Conservation (phyloP, 176 grass and related monocot species). For the Triticum timopheevii region DNA sequence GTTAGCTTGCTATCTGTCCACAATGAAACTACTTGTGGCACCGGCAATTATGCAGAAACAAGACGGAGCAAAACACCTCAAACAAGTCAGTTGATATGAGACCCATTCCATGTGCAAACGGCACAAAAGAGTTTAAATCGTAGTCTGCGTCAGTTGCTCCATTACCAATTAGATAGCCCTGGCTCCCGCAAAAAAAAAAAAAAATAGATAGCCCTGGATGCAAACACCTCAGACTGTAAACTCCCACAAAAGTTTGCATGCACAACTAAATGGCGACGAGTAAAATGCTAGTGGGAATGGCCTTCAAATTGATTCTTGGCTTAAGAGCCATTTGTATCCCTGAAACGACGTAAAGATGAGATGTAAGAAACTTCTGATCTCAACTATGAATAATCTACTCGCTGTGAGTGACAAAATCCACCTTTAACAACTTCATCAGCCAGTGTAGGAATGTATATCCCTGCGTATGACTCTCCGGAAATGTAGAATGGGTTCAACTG, state of each 20-base stretch:
- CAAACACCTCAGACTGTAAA: not conserved
- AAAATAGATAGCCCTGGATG: slow-evolving; percentile 75
- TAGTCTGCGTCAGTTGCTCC: slow-evolving; percentile 44
- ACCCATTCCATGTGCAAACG: slow-evolving; percentile 88
- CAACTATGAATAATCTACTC: not conserved
- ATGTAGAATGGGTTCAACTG: slow-evolving; percentile 79
- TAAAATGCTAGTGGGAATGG: not conserved
- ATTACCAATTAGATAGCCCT: slow-evolving; percentile 96
- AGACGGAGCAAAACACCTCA: slow-evolving; percentile 36
- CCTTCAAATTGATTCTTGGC: slow-evolving; percentile 83
- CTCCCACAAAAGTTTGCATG: not conserved
- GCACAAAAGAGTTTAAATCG: slow-evolving; percentile 82
- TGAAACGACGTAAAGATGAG: slow-evolving; percentile 19
- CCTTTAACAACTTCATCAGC: slow-evolving; percentile 74
- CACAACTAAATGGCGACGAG: not conserved
- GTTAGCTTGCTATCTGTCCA: not conserved
- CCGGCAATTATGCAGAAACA: not conserved
- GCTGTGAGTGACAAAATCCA: not conserved
- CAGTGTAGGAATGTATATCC: slow-evolving; percentile 80
- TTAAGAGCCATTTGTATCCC: slow-evolving; percentile 45
- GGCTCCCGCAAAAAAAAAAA: not conserved
- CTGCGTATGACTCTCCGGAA: slow-evolving; percentile 84
- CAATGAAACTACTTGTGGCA: not conserved
- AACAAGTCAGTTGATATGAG: slow-evolving; percentile 75
- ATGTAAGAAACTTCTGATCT: not conserved